phyloP scores from a whole-genome alignment of 2,329 filamentous ascomycete species.

The Neonectria sp. region DNA sequence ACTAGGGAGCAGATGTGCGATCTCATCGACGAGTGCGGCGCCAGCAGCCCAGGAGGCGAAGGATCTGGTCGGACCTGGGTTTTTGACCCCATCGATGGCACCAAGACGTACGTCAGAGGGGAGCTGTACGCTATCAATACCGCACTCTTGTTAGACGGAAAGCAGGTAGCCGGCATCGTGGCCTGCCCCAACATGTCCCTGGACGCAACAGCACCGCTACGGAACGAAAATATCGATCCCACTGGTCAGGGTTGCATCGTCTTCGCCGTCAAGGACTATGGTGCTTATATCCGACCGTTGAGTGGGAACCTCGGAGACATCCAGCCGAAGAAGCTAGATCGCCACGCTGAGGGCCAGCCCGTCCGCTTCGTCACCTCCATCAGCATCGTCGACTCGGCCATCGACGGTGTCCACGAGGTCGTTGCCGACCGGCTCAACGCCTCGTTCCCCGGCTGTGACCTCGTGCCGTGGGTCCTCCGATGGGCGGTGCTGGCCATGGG shows the following conservation, averaged over 20 bases:
- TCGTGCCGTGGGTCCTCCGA: constrained; percentile 71
- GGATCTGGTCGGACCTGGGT: constrained; percentile 66
- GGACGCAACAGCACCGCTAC: constrained; percentile 56
- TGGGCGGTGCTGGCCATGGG: constrained; percentile 69
- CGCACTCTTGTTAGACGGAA: constrained; percentile 65
- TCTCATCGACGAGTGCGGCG: constrained; percentile 67
- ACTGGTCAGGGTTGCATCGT: constrained; percentile 63
- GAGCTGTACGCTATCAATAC: constrained; percentile 72
- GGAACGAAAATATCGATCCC: constrained; percentile 61
- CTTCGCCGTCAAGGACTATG: constrained; percentile 65
- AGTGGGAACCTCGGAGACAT: constrained; percentile 40
- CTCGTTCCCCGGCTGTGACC: constrained; percentile 63
- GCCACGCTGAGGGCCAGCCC: constrained; percentile 45
- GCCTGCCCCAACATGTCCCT: constrained; percentile 63
- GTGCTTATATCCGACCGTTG: constrained; percentile 63
- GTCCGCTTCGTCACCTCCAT: constrained; percentile 65
- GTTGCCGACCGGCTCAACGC: constrained; percentile 60
- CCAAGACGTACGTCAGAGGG: constrained; percentile 68
- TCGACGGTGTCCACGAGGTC: constrained; percentile 62
- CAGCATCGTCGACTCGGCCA: constrained; percentile 62
- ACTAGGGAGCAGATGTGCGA: constrained; percentile 64
- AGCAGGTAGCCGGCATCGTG: constrained; percentile 66
- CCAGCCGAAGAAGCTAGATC: constrained; percentile 52
- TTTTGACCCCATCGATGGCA: constrained; percentile 74
- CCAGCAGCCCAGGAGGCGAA: constrained; percentile 52